Conservation (phyloP, 257 asterid genomes). For the Apocynum venetum region DNA sequence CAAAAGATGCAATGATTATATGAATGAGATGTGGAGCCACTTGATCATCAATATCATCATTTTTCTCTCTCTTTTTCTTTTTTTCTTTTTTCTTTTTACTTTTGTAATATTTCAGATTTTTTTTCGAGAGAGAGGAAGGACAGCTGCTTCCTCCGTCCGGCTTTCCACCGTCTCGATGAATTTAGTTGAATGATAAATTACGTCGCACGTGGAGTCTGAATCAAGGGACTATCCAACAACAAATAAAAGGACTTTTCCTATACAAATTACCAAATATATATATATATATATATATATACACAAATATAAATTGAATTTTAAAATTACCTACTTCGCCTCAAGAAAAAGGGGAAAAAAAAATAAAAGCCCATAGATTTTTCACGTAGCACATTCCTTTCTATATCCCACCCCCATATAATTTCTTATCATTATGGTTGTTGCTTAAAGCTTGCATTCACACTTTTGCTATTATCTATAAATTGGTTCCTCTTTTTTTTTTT, state of each 20-base stretch:
- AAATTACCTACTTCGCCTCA: not conserved
- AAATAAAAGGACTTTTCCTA: constrained; percentile 10
- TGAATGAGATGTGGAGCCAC: constrained; percentile 25
- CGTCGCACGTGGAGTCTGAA: constrained; percentile 46
- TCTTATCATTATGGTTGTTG: constrained; percentile 82
- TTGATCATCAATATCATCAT: constrained; percentile 2
- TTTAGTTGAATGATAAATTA: constrained; percentile 25
- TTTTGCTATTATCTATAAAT: not conserved
- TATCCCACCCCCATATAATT: constrained; percentile 37
- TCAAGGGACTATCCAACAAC: constrained; percentile 32
- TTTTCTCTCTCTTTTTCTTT: not conserved
- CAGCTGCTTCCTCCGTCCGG: not conserved
- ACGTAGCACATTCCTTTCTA: not conserved
- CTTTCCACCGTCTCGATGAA: constrained; percentile 11
- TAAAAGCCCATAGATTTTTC: not conserved
- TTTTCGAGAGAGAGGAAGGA: not conserved
- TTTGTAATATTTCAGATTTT: not conserved
- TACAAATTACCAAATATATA: not conserved
- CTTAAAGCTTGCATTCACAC: constrained; percentile 62
- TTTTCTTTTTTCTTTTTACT: not conserved
- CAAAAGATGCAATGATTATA: constrained; percentile 31
- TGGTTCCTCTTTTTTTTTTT: not conserved
- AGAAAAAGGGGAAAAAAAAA: no score
- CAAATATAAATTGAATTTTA: not conserved
- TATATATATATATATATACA: not conserved